These are phyloP conservation scores for Amylocarpus encephaloides DNA, from an alignment of 2,329 filamentous ascomycete genomes.

Conservation along the genomic window DNA sequence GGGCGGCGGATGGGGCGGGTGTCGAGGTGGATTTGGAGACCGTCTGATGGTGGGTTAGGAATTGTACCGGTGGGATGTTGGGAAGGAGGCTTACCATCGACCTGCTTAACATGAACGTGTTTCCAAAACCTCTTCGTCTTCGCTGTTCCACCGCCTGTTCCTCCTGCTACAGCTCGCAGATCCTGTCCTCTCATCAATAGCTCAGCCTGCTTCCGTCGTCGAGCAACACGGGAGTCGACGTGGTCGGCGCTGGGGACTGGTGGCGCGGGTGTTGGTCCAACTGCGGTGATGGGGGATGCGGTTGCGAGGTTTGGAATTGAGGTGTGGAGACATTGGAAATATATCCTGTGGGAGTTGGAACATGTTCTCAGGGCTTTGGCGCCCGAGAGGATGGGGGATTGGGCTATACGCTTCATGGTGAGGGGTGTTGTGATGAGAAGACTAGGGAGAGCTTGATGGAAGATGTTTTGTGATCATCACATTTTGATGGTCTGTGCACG, in stretches of 20 bases:
- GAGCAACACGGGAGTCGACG: slow-evolving; percentile 38
- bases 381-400: slow-evolving; percentile 14
- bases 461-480: slow-evolving; percentile 44
- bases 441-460: neutral
- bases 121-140: slow-evolving; percentile 81
- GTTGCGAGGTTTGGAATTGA: slow-evolving; percentile 24
- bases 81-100: slow-evolving; percentile 44
- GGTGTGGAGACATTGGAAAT: slow-evolving; percentile 23
- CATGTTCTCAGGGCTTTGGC: slow-evolving; percentile 10
- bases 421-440: slow-evolving; percentile 4
- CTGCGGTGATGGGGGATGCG: slow-evolving; percentile 43
- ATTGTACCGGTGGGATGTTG: neutral
- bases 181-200: slow-evolving; percentile 47
- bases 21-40: slow-evolving; percentile 64
- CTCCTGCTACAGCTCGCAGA: slow-evolving; percentile 35
- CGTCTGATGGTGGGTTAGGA: slow-evolving; percentile 15
- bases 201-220: slow-evolving; percentile 48
- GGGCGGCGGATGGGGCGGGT: slow-evolving; percentile 71
- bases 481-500: slow-evolving; percentile 15
- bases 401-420: slow-evolving; percentile 28
- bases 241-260: slow-evolving; percentile 40
- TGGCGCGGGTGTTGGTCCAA: slow-evolving; percentile 53
- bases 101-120: slow-evolving; percentile 65
- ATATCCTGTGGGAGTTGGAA: neutral
- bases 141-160: slow-evolving; percentile 33